A percentile compares a stretch with the other conserved stretches of the same genome.
These are phyloP conservation scores for Neurospora intermedia DNA, from an alignment of 495 filamentous ascomycete genomes.

Conservation along the genomic window DNA sequence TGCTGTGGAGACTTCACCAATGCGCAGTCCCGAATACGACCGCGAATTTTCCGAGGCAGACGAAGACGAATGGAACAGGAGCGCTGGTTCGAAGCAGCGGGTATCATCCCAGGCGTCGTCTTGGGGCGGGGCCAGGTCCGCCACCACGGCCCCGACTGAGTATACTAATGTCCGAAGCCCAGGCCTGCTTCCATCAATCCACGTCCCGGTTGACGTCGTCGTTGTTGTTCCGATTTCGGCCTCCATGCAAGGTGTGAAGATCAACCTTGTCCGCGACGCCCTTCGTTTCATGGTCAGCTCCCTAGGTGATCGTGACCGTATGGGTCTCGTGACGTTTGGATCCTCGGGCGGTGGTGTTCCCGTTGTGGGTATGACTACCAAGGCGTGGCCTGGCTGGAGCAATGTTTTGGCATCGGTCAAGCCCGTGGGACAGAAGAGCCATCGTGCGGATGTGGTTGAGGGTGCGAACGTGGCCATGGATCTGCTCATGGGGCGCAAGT, in stretches of 20 bases:
- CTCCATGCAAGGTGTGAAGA: conserved; percentile 98
- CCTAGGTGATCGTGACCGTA: conserved; percentile 88
- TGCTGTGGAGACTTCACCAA: conserved; percentile 46
- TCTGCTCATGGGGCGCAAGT: conserved; percentile 93
- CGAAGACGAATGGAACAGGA: conserved; percentile 80
- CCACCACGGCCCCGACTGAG: conserved; percentile 69
- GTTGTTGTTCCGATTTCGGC: conserved; percentile 96
- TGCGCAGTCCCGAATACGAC: conserved; percentile 64
- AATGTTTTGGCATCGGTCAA: conserved; percentile 82
- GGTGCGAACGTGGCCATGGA: conserved; percentile 99
- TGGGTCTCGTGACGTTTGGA: conserved; percentile 96
- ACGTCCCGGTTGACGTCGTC: conserved; percentile 91
- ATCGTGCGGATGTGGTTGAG: conserved; percentile 93
- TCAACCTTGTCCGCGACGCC: conserved; percentile 86
- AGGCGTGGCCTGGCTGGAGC: conserved; percentile 84
- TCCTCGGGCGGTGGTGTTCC: conserved; percentile 89
- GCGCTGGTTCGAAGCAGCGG: conserved; percentile 48
- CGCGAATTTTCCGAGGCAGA: conserved; percentile 73
- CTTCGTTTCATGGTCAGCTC: conserved; percentile 86
- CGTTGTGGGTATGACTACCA: conserved; percentile 94
- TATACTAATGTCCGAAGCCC: conserved; percentile 54
- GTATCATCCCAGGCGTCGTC: conserved; percentile 80
- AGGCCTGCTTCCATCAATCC: conserved; percentile 49
- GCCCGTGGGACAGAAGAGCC: conserved; percentile 90
- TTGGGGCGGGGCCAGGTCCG: conserved; percentile 71